These are phyloP conservation scores for Sporothrix globosa DNA, from an alignment of 2,329 filamentous ascomycete species.

Conservation along the genomic window DNA sequence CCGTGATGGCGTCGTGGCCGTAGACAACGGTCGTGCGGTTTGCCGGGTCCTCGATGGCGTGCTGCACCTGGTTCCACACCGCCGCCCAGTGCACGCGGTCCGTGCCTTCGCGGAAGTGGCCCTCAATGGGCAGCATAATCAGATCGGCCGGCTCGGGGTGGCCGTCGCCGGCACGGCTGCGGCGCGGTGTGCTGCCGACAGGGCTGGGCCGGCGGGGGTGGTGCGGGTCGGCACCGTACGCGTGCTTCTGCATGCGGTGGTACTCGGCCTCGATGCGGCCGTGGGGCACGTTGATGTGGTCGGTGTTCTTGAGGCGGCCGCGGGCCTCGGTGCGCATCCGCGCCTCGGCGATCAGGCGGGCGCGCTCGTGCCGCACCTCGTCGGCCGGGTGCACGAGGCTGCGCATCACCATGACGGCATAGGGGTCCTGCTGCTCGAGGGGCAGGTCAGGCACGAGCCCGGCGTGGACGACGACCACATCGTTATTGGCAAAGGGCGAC, in stretches of 20 bases:
- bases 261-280: constrained; percentile 37
- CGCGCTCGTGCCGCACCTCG: constrained; percentile 49
- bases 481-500: constrained; percentile 40
- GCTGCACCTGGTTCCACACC: constrained; percentile 60
- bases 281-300: constrained; percentile 33
- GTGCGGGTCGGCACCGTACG: constrained; percentile 33
- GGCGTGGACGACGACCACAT: constrained; percentile 79
- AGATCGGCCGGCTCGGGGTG: constrained; percentile 31
- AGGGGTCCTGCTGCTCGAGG: constrained; percentile 72
- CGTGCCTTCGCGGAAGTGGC: constrained; percentile 52
- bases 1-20: constrained; percentile 79
- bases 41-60: constrained; percentile 37
- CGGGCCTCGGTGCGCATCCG: constrained; percentile 38
- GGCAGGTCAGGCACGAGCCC: constrained; percentile 78
- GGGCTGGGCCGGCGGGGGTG: constrained; percentile 32
- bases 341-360: constrained; percentile 46
- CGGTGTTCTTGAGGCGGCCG: constrained; percentile 32
- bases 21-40: constrained; percentile 73
- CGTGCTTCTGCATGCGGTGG: constrained; percentile 30
- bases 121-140: constrained; percentile 46
- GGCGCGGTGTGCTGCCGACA: background rate
- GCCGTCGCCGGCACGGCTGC: constrained; percentile 16
- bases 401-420: constrained; percentile 90
- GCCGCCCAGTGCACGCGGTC: constrained; percentile 63
- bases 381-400: constrained; percentile 67